These are phyloP conservation scores for Amaranthus palmeri DNA, from an alignment of 148 eudicot species.

Conservation along the genomic window DNA sequence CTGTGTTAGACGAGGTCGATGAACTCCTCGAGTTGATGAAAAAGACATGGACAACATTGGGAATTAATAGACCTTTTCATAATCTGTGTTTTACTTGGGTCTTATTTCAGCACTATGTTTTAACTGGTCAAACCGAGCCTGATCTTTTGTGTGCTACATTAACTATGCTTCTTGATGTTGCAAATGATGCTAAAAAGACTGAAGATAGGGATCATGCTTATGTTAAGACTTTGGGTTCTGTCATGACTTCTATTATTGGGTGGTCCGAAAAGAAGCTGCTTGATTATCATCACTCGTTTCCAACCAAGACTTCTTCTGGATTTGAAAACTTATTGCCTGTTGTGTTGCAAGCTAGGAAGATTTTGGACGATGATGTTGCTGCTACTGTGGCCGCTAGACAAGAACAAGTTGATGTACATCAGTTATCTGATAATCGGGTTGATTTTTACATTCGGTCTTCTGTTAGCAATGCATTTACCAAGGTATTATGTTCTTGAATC, in stretches of 20 bases:
- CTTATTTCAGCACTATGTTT: slow-evolving; percentile 57
- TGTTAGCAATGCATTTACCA: slow-evolving; percentile 53
- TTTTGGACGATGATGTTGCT: slow-evolving; percentile 61
- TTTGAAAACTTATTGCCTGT: slow-evolving; percentile 64
- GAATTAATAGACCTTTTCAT: slow-evolving; percentile 52
- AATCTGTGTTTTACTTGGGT: slow-evolving; percentile 85
- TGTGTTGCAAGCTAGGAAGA: slow-evolving; percentile 47
- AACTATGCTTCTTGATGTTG: slow-evolving; percentile 67
- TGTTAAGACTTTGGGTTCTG: slow-evolving; percentile 49
- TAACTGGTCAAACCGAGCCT: slow-evolving; percentile 63
- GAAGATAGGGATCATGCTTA: slow-evolving; percentile 52
- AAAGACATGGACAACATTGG: slow-evolving; percentile 78
- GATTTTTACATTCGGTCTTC: slow-evolving; percentile 74
- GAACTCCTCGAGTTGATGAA: slow-evolving; percentile 85
- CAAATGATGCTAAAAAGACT: slow-evolving; percentile 55
- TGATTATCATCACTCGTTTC: slow-evolving; percentile 47
- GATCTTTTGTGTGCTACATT: slow-evolving; percentile 61
- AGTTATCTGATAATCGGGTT: slow-evolving; percentile 48
- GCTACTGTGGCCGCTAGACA: slow-evolving; percentile 34
- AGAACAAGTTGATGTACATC: slow-evolving; percentile 29
- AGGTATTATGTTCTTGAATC: slow-evolving; percentile 33
- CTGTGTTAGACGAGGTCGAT: slow-evolving; percentile 79
- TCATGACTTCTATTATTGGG: slow-evolving; percentile 46
- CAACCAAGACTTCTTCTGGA: slow-evolving; percentile 26
- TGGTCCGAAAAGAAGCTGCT: slow-evolving; percentile 73